These are phyloP conservation scores for Termitomyces sp. DNA, from an alignment of 768 basidiomycete species.

Conservation along the genomic window DNA sequence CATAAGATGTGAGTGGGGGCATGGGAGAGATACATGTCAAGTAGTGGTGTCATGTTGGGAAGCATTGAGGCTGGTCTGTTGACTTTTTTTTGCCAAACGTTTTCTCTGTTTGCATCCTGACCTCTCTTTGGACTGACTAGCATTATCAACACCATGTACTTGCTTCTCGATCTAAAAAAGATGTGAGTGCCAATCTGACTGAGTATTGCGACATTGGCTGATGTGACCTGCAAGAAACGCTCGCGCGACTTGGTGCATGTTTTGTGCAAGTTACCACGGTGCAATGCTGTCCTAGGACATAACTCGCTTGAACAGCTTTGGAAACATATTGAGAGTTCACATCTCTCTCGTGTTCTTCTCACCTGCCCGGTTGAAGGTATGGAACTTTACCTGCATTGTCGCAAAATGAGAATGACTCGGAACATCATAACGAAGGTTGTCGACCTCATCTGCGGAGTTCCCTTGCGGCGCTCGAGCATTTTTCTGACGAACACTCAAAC, in stretches of 20 bases:
- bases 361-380: constrained; percentile 17
- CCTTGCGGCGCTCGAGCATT: constrained; percentile 11
- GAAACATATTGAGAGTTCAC: constrained; percentile 15
- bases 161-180: constrained; percentile 8
- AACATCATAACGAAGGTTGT: constrained; percentile 10
- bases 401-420: background rate
- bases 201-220: background rate
- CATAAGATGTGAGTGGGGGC: constrained; percentile 17
- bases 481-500: constrained; percentile 13
- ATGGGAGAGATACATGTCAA: constrained; percentile 13
- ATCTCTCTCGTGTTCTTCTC: constrained; percentile 14
- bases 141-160: constrained; percentile 9
- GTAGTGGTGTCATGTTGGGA: constrained; percentile 15
- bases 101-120: background rate
- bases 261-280: constrained; percentile 14
- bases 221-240: background rate
- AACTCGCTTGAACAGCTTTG: constrained; percentile 10
- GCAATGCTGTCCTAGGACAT: constrained; percentile 8
- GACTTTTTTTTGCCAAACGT: constrained; percentile 2
- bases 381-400: background rate
- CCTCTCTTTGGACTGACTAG: constrained; percentile 1
- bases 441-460: background rate
- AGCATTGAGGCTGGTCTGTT: constrained; percentile 16
- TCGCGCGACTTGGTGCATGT: background rate
- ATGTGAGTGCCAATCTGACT: constrained; percentile 5